Evolutionary conservation across 371 early-diverging fungal genomes (phyloP), one percentile per base, ranked within the genome.

Genomic region (Mortierella sp.): DNA sequence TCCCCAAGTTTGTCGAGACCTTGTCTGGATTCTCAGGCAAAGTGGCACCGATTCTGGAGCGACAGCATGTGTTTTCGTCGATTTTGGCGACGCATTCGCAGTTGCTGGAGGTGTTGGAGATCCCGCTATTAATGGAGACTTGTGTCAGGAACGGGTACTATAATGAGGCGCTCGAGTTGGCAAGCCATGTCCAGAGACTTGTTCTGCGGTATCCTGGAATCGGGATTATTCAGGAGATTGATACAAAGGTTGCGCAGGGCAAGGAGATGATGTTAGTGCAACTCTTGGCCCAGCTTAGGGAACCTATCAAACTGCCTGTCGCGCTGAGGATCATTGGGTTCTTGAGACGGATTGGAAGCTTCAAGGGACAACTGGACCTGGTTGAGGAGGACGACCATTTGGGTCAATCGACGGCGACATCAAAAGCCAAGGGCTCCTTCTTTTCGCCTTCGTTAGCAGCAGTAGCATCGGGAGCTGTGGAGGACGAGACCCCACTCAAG

Each of bases 141-240:
- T 95, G 96, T 84, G 94, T 96, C 28, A 90, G 95, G 81, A 94
- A 95, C 63, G 96, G 95, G 0, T 94, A 95, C 73, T 96, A 96
- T 75, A 94, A 95, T 48, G 97, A 97, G 76, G 97, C 96, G 0
- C 93, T 97, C 90, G 96, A 96, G 77, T 83, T 97, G 42, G 92
- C 94, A n/a, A 89, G 92, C 4, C 95, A 95, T 88, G 95, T 95
- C 7, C 91, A 92, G 8, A 88, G 96, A 13, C 83, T 97, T 60
- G 81, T 89, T 3, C 78, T 92, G 19, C 85, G 94, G 44, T 92
- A 95, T 83, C 91, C 91, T 0, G 90, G 91, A 10, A 86, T 94
- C 26, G 88, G 90, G 0, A 82, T 94, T 45, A 89, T 96, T 34
- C 87, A 90, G n/a, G 88, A 87, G 54, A 93, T 94, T 68, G 91